phyloP scores from a whole-genome alignment of 1,139 yeast species.

The Candida sp. region DNA sequence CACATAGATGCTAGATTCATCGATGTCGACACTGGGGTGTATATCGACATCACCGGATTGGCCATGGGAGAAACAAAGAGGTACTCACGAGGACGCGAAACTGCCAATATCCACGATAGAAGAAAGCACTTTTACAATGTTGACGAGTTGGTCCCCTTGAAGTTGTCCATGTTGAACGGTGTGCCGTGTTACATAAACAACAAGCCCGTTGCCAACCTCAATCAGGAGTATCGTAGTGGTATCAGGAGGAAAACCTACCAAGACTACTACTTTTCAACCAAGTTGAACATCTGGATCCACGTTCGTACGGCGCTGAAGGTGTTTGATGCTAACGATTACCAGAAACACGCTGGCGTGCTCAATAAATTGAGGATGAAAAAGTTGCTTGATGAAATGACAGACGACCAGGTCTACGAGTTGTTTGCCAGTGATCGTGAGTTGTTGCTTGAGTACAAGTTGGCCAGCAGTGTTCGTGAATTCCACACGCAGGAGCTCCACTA shows the following conservation, averaged over 20 bases:
- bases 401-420: slow-evolving; percentile 19
- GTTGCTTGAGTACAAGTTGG: slow-evolving; percentile 21
- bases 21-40: slow-evolving; percentile 57
- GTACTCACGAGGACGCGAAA: slow-evolving; percentile 13
- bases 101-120: slow-evolving; percentile 25
- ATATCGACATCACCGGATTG: slow-evolving; percentile 62
- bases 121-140: slow-evolving; percentile 28
- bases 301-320: slow-evolving; percentile 19
- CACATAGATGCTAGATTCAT: slow-evolving; percentile 66
- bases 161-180: slow-evolving; percentile 28
- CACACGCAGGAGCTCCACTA: slow-evolving; percentile 20
- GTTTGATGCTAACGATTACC: slow-evolving; percentile 25
- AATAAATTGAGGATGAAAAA: slow-evolving; percentile 6
- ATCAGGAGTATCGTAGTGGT: slow-evolving; percentile 28
- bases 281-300: slow-evolving; percentile 32
- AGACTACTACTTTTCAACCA: slow-evolving; percentile 33
- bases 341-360: slow-evolving; percentile 7
- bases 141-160: slow-evolving; percentile 27
- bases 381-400: slow-evolving; percentile 17
- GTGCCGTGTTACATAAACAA: slow-evolving; percentile 32
- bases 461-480: slow-evolving; percentile 17
- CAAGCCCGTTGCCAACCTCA: slow-evolving; percentile 24
- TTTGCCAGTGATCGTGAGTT: slow-evolving; percentile 18
- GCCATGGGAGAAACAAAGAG: slow-evolving; percentile 31
- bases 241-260: slow-evolving; percentile 22